Percentiles rank a stretch among this genome's conserved stretches.
Evolutionary conservation across 352 stramenopile species (phyloP).

Genomic region (Pythium apleroticum): DNA sequence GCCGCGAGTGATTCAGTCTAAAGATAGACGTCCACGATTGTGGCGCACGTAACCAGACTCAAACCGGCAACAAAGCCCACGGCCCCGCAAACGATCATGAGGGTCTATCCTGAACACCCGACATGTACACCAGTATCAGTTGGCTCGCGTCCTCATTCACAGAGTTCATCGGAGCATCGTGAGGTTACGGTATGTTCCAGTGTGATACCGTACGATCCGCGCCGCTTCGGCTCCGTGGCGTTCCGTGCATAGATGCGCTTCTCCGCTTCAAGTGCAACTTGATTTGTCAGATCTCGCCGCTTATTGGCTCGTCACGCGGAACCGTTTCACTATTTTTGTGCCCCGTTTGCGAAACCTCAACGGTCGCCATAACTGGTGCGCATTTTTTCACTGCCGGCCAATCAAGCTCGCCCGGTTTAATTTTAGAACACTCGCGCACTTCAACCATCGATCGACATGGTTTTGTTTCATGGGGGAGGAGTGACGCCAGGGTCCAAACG

Average conservation of each 20-base stretch:
- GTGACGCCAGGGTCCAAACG: conserved; percentile 6
- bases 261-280: conserved; percentile 6
- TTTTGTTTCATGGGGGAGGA: not conserved
- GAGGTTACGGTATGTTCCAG: not conserved
- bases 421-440: conserved; percentile 17
- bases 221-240: conserved; percentile 8
- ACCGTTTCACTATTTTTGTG: not conserved
- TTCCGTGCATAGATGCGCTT: conserved; percentile 13
- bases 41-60: not conserved
- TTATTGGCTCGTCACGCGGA: conserved; percentile 7
- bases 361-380: not conserved
- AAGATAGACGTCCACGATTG: not conserved
- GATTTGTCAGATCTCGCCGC: conserved; percentile 4
- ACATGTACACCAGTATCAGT: no score
- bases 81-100: no score
- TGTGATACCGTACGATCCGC: not conserved
- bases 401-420: conserved; percentile 15
- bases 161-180: not conserved
- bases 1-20: not conserved
- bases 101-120: no score
- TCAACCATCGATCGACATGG: not conserved
- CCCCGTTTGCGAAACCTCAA: conserved; percentile 1
- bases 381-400: conserved; percentile 2
- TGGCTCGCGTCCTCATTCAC: not conserved
- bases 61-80: not conserved